Conservation (phyloP, 805 yeast genomes). For the Diddensiella caesifluorescens region DNA sequence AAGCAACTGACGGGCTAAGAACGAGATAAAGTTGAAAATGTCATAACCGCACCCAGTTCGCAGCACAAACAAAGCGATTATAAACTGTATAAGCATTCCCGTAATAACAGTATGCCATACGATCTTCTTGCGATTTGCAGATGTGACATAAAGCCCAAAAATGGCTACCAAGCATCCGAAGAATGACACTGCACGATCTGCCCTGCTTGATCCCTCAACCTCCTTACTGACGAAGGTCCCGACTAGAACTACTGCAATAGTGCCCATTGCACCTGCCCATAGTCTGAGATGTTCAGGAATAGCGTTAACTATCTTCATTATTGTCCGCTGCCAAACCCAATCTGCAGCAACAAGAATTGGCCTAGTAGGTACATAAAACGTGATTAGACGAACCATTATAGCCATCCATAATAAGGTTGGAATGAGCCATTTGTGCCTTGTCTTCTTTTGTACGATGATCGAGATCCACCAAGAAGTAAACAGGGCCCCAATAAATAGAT, state of each 20-base stretch:
- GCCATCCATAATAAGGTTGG: slow-evolving; percentile 51
- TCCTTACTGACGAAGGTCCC: slow-evolving; percentile 50
- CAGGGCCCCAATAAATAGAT: slow-evolving; percentile 33
- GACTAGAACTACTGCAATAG: slow-evolving; percentile 44
- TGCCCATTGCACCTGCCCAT: slow-evolving; percentile 41
- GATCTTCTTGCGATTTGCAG: slow-evolving; percentile 41
- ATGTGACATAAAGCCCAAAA: slow-evolving; percentile 40
- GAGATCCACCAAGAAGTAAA: slow-evolving; percentile 58
- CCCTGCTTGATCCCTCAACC: slow-evolving; percentile 41
- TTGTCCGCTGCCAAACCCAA: slow-evolving; percentile 31
- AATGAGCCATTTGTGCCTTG: slow-evolving; percentile 50
- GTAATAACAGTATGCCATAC: slow-evolving; percentile 57
- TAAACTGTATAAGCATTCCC: slow-evolving; percentile 55
- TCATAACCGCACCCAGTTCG: slow-evolving; percentile 57
- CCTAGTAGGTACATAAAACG: slow-evolving; percentile 43
- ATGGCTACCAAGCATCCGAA: slow-evolving; percentile 49
- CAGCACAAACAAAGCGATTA: slow-evolving; percentile 55
- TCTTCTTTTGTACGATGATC: slow-evolving; percentile 45
- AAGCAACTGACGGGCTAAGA: slow-evolving; percentile 51
- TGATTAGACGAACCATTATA: slow-evolving; percentile 47
- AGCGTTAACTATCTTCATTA: slow-evolving; percentile 24
- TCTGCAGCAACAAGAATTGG: slow-evolving; percentile 28
- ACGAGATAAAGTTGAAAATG: slow-evolving; percentile 54
- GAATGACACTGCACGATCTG: slow-evolving; percentile 54
- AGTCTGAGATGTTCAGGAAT: slow-evolving; percentile 43